Conservation (phyloP, 2,329 filamentous ascomycete genomes). For the Venturia oleaginea region DNA sequence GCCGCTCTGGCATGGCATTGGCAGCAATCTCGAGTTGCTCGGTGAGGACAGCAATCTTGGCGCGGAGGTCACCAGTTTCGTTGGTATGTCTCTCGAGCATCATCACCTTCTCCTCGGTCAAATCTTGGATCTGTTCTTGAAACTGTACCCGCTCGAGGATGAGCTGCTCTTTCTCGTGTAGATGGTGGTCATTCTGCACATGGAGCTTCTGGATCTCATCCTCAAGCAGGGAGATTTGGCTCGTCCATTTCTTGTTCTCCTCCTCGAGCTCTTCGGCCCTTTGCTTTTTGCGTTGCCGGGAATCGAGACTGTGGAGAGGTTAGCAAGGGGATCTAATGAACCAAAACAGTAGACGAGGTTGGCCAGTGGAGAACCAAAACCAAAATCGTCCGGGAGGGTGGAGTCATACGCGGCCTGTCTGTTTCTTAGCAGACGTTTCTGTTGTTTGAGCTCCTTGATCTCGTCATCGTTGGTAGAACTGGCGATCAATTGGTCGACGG, state of each 20-base stretch:
- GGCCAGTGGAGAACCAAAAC: slow-evolving; percentile 24
- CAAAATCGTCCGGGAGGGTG: slow-evolving; percentile 15
- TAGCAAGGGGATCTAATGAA: slow-evolving; percentile 25
- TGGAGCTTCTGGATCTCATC: slow-evolving; percentile 64
- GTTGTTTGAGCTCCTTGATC: slow-evolving; percentile 96
- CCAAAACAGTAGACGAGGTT: slow-evolving; percentile 23
- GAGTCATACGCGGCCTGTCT: slow-evolving; percentile 79
- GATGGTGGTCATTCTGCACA: slow-evolving; percentile 44
- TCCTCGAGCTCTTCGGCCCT: slow-evolving; percentile 94
- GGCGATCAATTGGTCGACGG: slow-evolving; percentile 87
- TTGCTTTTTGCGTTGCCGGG: slow-evolving; percentile 93
- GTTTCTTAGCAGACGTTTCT: slow-evolving; percentile 90
- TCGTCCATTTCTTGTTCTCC: slow-evolving; percentile 87
- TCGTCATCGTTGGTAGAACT: slow-evolving; percentile 86
- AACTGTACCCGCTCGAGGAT: slow-evolving; percentile 65
- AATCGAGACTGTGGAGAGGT: slow-evolving; percentile 64
- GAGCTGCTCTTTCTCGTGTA: slow-evolving; percentile 54
- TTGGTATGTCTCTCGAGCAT: slow-evolving; percentile 80
- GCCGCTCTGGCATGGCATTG: slow-evolving; percentile 37
- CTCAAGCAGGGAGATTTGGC: slow-evolving; percentile 67
- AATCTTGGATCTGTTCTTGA: slow-evolving; percentile 63
- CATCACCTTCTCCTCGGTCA: slow-evolving; percentile 84
- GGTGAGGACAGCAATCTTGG: slow-evolving; percentile 78
- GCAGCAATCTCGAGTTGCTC: slow-evolving; percentile 60
- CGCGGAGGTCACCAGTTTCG: slow-evolving; percentile 83